phyloP scores from a whole-genome alignment of 2,329 filamentous ascomycete species.

The Hypoxylon rubiginosum region DNA sequence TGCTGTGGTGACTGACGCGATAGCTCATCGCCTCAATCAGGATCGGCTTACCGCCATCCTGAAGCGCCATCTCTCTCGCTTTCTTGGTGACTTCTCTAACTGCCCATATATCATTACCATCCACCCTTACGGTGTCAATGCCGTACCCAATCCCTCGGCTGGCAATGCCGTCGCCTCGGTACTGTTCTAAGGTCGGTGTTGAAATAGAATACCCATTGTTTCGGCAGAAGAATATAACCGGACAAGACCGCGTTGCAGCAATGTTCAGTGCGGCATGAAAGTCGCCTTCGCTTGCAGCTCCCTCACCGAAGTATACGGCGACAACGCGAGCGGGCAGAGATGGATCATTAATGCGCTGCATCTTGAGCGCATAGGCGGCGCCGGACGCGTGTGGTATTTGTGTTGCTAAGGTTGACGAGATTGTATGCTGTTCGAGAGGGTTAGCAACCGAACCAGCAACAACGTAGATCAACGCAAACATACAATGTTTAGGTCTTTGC shows the following conservation, averaged over 20 bases:
- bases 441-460: conserved; percentile 28
- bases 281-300: conserved; percentile 89
- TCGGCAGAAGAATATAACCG: conserved; percentile 89
- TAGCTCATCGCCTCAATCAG: conserved; percentile 98
- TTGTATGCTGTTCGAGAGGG: conserved; percentile 74
- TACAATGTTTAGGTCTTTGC: conserved; percentile 84
- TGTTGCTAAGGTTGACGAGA: conserved; percentile 87
- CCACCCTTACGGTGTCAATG: conserved; percentile 92
- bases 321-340: conserved; percentile 76
- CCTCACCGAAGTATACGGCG: conserved; percentile 90
- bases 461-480: conserved; percentile 49
- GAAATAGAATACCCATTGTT: conserved; percentile 95
- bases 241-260: conserved; percentile 88
- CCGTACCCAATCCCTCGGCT: conserved; percentile 89
- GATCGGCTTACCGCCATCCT: conserved; percentile 84
- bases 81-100: conserved; percentile 83
- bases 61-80: conserved; percentile 82
- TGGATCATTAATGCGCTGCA: conserved; percentile 81
- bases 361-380: conserved; percentile 87
- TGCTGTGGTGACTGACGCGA: conserved; percentile 97
- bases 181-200: conserved; percentile 90
- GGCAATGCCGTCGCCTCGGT: conserved; percentile 91
- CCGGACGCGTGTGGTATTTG: conserved; percentile 91
- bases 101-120: conserved; percentile 95
- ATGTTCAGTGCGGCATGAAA: conserved; percentile 94